A percentile compares a stretch with the other conserved stretches of the same genome.
phyloP scores from a whole-genome alignment of 768 basidiomycete species.

The Calocybe gangraenosa region DNA sequence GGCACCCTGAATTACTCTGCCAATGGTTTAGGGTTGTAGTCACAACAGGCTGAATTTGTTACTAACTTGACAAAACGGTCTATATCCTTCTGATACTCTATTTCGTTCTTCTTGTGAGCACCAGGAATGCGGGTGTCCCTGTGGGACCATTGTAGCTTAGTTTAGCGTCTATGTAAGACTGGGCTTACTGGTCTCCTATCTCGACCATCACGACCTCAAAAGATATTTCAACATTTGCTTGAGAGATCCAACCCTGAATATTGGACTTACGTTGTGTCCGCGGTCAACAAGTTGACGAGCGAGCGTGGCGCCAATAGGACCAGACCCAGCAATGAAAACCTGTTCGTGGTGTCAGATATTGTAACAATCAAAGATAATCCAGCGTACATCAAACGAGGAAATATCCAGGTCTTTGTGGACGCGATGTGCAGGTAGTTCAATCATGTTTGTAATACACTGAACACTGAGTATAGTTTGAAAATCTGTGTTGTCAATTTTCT shows the following conservation, averaged over 20 bases:
- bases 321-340: slow-evolving; percentile 28
- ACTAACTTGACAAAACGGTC: slow-evolving; percentile 22
- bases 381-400: too few relatives aligned
- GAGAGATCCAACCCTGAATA: too few relatives aligned
- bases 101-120: slow-evolving; percentile 28
- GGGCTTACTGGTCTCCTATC: slow-evolving; percentile 16
- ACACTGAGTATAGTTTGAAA: too few relatives aligned
- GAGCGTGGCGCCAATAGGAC: slow-evolving; percentile 24
- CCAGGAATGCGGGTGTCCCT: slow-evolving; percentile 8
- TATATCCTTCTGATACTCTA: slow-evolving; percentile 31
- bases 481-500: too few relatives aligned
- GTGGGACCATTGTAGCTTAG: neutral
- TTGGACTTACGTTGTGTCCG: neutral
- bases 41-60: too few relatives aligned
- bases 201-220: slow-evolving; percentile 18
- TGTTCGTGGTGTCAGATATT: neutral
- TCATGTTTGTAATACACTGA: too few relatives aligned
- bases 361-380: too few relatives aligned
- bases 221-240: too few relatives aligned
- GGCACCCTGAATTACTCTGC: slow-evolving; percentile 1
- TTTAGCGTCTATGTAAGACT: slow-evolving; percentile 2
- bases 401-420: too few relatives aligned
- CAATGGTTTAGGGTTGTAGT: too few relatives aligned
- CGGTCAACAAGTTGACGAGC: slow-evolving; percentile 21
- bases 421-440: too few relatives aligned